Percentiles rank a stretch among this genome's conserved stretches.
These are phyloP conservation scores for Poronia punctata DNA, from an alignment of 495 filamentous ascomycete species.

Conservation along the genomic window DNA sequence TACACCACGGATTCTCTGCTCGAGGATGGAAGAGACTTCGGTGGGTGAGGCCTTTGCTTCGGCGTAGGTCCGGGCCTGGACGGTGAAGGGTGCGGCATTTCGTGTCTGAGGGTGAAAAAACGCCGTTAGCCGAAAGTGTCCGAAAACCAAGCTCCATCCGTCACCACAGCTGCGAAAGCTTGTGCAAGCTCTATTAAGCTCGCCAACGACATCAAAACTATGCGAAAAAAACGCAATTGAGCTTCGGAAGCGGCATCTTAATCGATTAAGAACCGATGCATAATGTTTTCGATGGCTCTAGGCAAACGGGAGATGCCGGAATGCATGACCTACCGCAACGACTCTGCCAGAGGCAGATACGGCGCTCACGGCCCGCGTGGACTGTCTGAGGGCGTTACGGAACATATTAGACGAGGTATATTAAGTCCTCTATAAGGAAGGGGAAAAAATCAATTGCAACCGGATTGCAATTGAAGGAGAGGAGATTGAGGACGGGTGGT, in stretches of 20 bases:
- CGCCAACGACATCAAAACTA: constrained; percentile 15
- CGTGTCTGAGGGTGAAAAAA: constrained; percentile 58
- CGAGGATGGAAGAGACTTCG: constrained; percentile 97
- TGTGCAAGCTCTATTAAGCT: constrained; percentile 31
- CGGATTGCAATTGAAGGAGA: constrained; percentile 43
- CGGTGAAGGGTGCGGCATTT: constrained; percentile 74
- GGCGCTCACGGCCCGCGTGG: constrained; percentile 86
- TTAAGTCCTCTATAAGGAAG: constrained; percentile 28
- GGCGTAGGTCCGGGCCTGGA: constrained; percentile 85
- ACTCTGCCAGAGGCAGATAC: constrained; percentile 85
- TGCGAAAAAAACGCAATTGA: constrained; percentile 40
- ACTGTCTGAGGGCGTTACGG: constrained; percentile 94
- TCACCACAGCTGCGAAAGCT: constrained; percentile 19
- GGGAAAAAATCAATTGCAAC: constrained; percentile 45
- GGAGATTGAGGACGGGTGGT: constrained; percentile 35
- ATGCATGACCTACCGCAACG: constrained; percentile 75
- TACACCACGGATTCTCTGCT: constrained; percentile 97
- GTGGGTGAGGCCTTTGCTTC: constrained; percentile 94
- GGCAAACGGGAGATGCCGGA: constrained; percentile 28
- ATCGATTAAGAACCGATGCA: constrained; percentile 30
- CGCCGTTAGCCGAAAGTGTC: constrained; percentile 43
- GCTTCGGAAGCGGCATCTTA: constrained; percentile 18
- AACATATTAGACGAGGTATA: constrained; percentile 64
- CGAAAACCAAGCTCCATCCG: constrained; percentile 28
- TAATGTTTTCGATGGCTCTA: constrained; percentile 30